Evolutionary conservation across 345 rosid species (phyloP).

Genomic region (Lepidium didymum): DNA sequence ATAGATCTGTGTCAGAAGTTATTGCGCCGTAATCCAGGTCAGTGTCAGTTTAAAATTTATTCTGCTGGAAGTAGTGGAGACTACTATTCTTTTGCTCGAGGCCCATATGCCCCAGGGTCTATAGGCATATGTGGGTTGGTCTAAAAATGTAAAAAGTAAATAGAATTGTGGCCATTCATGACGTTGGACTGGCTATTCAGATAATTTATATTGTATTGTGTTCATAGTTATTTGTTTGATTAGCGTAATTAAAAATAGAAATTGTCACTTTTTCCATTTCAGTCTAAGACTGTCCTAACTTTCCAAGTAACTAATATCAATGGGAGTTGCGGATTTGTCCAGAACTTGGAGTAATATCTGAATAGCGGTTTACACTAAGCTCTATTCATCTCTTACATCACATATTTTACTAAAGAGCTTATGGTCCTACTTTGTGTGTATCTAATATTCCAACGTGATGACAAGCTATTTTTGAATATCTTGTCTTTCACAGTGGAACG

Average conservation of each 20-base stretch:
- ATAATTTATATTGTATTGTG: background rate
- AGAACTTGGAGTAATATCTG: background rate
- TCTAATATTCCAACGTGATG: background rate
- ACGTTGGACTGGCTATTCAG: background rate
- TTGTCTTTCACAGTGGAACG: conserved; percentile 67
- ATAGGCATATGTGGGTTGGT: conserved; percentile 1
- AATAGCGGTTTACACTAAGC: background rate
- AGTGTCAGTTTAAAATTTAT: background rate
- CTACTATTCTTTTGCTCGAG: background rate
- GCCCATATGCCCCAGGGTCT: background rate
- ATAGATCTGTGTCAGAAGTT: conserved; percentile 84
- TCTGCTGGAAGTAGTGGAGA: background rate
- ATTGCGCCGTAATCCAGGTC: conserved; percentile 91
- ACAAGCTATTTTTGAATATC: background rate
- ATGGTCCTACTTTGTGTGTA: background rate
- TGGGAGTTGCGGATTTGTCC: background rate
- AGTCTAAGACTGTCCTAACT: background rate
- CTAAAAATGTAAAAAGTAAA: background rate
- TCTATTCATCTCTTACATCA: background rate
- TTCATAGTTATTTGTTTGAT: background rate
- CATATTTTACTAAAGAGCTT: background rate
- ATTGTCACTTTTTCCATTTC: background rate
- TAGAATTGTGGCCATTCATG: background rate
- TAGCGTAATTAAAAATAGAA: background rate
- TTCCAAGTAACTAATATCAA: background rate